Evolutionary conservation across 2,329 filamentous ascomycete genomes (phyloP), one percentile per base, ranked within the genome.

Genomic region (Immersiporthe knoxdaviesiana): DNA sequence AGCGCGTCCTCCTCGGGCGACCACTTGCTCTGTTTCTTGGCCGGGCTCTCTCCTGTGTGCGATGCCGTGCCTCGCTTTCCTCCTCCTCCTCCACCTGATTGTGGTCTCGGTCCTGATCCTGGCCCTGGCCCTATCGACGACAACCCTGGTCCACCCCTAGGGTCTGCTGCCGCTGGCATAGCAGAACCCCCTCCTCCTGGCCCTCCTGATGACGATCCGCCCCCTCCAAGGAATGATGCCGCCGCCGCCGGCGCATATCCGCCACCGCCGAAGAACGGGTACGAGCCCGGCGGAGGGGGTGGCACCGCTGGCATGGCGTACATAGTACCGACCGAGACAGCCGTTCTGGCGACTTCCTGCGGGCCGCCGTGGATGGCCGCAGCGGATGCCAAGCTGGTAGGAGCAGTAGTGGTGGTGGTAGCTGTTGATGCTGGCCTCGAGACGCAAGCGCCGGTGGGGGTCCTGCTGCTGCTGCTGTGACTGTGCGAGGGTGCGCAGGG

Each of bases 21-120:
- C 96, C 96, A 98, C 81, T 98, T 98, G 77, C 93, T 97, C 80
- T 97, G 94, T 81, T 95, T 97, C 83, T 96, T 97, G 44, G 93
- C 92, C 27, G 92, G 93, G 50, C 90, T 91, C 74, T 90, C 87
- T 41, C 83, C 78, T 21, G 82, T 81, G 76, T 90, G 86, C 41
- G 86, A 78, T 71, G 83, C 80, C 83, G 87, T 84, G 74, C 78
- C 83, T 78, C 83, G 84, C 78, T 84, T 87, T 72, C 76, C 77
- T 65, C 77, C 71, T 72, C 76, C 77, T 65, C 77, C 71, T 58
- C 74, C 72, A 65, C 69, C 66, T 50, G 35, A 41, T 32, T 37
- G 41, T 63, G 61, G 63, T 54, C 50, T 63, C 24, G 27, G 47
- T 21, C 56, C 68, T 50, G 54, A 54, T 37, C 68, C 70, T 37